Base-by-base conservation (phyloP, 2,329 filamentous ascomycete genomes). In the Fusarium penzigii region DNA sequence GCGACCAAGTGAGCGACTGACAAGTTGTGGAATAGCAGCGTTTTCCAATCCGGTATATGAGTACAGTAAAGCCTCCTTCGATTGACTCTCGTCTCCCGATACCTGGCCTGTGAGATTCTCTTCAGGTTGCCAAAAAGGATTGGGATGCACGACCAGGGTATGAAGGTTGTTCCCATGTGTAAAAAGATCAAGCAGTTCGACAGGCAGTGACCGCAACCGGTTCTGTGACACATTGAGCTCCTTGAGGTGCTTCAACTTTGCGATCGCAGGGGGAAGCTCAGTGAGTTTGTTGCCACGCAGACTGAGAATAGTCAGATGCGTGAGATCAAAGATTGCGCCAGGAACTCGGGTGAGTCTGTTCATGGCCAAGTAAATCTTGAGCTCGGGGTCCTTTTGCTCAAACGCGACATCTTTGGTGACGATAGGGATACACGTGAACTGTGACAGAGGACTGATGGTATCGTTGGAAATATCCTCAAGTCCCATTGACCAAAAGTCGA, bases 171-270 rank as follows among this genome's bases (percentile, higher is more conserved):
- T 68, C 1, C 70, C 65, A 10, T 68, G 64, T 32, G 72, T 68
- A 17, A 88, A 68, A 2, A 89, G 73, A 20, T 79, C 69, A 1
- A 89, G 72, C 1, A 90, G 71, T 63, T 89, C 86, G 49, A 75
- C 80, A 0, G 88, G 88, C 1, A 91, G 74, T 53, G 74, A 80
- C 7, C 75, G 75, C 11, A 91, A 72, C 6, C 72, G 69, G 55
- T 90, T 90, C 48, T 86, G 80, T 1, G 85, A 82, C 9, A 91
- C 61, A 59, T 89, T 90, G 39, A 91, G 78, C 46, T 83, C 78
- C 46, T 74, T 72, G 5, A 91, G 75, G 52, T 83, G 84, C 5
- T 65, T 66, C 7, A 90, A 74, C 32, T 80, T 79, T 17, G 73
- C 75, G 44, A 90, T 83, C 4, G 77, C 75, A 0, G 83, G 73